A percentile compares a stretch with the other conserved stretches of the same genome.
These are phyloP conservation scores for Fonsecaea erecta DNA, from an alignment of 2,329 filamentous ascomycete species.

Conservation along the genomic window DNA sequence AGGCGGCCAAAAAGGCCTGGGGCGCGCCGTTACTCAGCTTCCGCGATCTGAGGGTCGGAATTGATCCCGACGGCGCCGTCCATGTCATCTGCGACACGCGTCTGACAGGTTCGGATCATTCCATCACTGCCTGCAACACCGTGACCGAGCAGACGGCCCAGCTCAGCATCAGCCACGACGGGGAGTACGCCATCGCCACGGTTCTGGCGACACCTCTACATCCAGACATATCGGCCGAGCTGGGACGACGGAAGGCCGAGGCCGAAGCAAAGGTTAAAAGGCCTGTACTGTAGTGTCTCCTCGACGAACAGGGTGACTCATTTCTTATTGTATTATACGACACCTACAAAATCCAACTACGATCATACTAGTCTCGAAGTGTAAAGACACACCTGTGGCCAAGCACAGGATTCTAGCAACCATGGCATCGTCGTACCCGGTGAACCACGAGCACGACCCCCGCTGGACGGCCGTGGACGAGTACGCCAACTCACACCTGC, in stretches of 20 bases:
- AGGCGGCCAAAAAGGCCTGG: conserved; percentile 75
- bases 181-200: conserved; percentile 69
- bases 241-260: conserved; percentile 16
- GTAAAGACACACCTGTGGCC: background rate
- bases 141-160: conserved; percentile 61
- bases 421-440: background rate
- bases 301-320: background rate
- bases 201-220: conserved; percentile 45
- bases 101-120: conserved; percentile 13
- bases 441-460: conserved; percentile 19
- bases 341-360: background rate
- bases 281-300: background rate
- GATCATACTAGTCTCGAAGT: background rate
- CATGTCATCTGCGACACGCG: conserved; percentile 37
- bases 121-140: conserved; percentile 21
- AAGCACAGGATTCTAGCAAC: no score
- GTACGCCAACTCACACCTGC: conserved; percentile 29
- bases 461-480: conserved; percentile 30
- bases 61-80: conserved; percentile 24
- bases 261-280: conserved; percentile 23
- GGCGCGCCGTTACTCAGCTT: conserved; percentile 63
- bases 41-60: conserved; percentile 61
- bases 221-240: conserved; percentile 29
- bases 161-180: conserved; percentile 86
- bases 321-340: background rate